phyloP scores from a whole-genome alignment of 768 basidiomycete genomes.

The Rickenella mellea region DNA sequence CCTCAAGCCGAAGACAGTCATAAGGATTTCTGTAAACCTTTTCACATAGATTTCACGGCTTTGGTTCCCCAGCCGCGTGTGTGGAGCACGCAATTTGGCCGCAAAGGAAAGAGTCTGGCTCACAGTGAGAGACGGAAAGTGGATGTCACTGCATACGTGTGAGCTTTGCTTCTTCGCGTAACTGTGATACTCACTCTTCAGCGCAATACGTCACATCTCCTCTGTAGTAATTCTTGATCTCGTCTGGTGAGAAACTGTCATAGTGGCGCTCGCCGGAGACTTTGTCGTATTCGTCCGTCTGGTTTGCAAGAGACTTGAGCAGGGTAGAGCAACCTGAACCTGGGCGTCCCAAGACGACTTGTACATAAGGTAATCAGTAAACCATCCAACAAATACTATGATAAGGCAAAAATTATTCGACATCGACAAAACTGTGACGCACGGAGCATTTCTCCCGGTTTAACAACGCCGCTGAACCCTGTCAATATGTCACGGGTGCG shows the following conservation, averaged over 20 bases:
- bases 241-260: constrained; percentile 59
- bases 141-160: constrained; percentile 42
- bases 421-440: constrained; percentile 19
- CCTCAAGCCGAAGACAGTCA: constrained; percentile 49
- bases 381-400: background rate
- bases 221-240: constrained; percentile 56
- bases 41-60: constrained; percentile 35
- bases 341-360: constrained; percentile 80
- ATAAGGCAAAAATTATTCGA: background rate
- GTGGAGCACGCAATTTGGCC: constrained; percentile 59
- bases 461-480: constrained; percentile 46
- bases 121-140: constrained; percentile 79
- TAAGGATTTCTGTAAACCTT: constrained; percentile 31
- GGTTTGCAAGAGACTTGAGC: constrained; percentile 65
- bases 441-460: constrained; percentile 65
- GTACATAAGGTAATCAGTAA: too few relatives aligned
- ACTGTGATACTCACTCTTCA: constrained; percentile 36
- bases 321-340: constrained; percentile 81
- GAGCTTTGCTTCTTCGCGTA: background rate
- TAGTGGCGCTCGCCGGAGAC: constrained; percentile 64
- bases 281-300: constrained; percentile 27
- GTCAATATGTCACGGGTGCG: constrained; percentile 44
- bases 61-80: constrained; percentile 32
- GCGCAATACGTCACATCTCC: constrained; percentile 79
- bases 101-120: constrained; percentile 67